Conservation (phyloP, 768 basidiomycete genomes). For the Dictyophora rubrovolvata region DNA sequence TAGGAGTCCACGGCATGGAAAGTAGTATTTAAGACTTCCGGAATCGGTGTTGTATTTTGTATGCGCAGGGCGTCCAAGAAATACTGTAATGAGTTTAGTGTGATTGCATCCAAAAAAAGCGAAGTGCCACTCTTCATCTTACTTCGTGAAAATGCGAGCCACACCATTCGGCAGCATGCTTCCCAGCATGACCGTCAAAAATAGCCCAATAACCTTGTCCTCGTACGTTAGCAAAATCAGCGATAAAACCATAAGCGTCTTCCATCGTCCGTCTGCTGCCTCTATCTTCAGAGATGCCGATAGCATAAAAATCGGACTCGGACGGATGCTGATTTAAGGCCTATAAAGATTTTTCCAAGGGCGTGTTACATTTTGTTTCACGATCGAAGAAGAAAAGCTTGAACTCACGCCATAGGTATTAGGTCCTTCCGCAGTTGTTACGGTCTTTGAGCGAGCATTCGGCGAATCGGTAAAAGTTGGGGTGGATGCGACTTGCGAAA, state of each 20-base stretch:
- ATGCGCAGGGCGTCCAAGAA: slow-evolving; percentile 61
- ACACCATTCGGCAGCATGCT: slow-evolving; percentile 99
- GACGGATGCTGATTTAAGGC: slow-evolving; percentile 67
- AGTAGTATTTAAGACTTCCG: slow-evolving; percentile 84
- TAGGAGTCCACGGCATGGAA: slow-evolving; percentile 87
- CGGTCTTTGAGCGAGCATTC: slow-evolving; percentile 74
- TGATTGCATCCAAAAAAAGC: slow-evolving; percentile 9
- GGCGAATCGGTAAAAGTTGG: slow-evolving; percentile 4
- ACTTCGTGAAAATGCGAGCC: slow-evolving; percentile 93
- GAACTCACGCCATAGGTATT: slow-evolving; percentile 67
- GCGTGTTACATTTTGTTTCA: too few species aligned
- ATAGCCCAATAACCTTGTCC: slow-evolving; percentile 98
- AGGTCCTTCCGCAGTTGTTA: slow-evolving; percentile 62
- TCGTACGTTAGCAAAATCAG: slow-evolving; percentile 81
- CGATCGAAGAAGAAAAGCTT: not conserved
- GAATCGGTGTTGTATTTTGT: slow-evolving; percentile 51
- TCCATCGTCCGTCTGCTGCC: slow-evolving; percentile 92
- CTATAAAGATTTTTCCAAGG: slow-evolving; percentile 25
- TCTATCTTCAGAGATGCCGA: slow-evolving; percentile 79
- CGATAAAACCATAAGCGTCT: slow-evolving; percentile 92
- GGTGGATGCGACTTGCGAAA: not conserved
- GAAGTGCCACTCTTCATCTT: not conserved
- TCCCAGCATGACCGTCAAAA: slow-evolving; percentile 98
- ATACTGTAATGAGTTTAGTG: slow-evolving; percentile 28
- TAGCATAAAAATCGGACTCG: slow-evolving; percentile 52